phyloP scores from a whole-genome alignment of 768 basidiomycete species.

The Pholiota molesta region DNA sequence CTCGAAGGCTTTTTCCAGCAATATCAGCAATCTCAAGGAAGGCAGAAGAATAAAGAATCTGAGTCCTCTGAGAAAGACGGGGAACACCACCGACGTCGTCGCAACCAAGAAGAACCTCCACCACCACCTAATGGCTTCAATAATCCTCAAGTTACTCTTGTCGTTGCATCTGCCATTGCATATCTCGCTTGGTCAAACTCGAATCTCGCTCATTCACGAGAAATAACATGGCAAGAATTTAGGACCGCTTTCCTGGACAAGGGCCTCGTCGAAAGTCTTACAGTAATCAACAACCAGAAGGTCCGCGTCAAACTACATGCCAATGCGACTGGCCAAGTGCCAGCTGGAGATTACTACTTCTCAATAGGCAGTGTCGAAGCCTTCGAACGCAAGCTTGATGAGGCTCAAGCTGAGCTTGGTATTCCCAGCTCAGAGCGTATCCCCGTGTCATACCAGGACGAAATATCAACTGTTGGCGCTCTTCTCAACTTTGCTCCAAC shows the following conservation, averaged over 20 bases:
- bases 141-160: slow-evolving; percentile 56
- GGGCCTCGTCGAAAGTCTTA: slow-evolving; percentile 91
- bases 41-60: slow-evolving; percentile 31
- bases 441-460: slow-evolving; percentile 96
- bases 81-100: slow-evolving; percentile 31
- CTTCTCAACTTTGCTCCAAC: slow-evolving; percentile 95
- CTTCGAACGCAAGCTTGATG: slow-evolving; percentile 94
- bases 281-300: slow-evolving; percentile 86
- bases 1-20: slow-evolving; percentile 83
- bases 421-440: slow-evolving; percentile 93
- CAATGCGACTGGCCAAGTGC: slow-evolving; percentile 72
- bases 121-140: slow-evolving; percentile 64
- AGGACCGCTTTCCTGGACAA: slow-evolving; percentile 96
- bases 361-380: slow-evolving; percentile 97
- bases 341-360: slow-evolving; percentile 80
- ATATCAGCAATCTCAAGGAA: slow-evolving; percentile 49
- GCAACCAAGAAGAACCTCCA: slow-evolving; percentile 31
- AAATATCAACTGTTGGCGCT: slow-evolving; percentile 82
- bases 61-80: slow-evolving; percentile 33
- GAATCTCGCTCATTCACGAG: slow-evolving; percentile 60
- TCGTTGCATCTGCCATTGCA: slow-evolving; percentile 57
- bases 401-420: slow-evolving; percentile 89
- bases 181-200: slow-evolving; percentile 70
- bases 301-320: slow-evolving; percentile 94
- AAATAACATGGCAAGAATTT: slow-evolving; percentile 99